phyloP scores from a whole-genome alignment of 1,284 basidiomycete species.

The Leccinum insolens region DNA sequence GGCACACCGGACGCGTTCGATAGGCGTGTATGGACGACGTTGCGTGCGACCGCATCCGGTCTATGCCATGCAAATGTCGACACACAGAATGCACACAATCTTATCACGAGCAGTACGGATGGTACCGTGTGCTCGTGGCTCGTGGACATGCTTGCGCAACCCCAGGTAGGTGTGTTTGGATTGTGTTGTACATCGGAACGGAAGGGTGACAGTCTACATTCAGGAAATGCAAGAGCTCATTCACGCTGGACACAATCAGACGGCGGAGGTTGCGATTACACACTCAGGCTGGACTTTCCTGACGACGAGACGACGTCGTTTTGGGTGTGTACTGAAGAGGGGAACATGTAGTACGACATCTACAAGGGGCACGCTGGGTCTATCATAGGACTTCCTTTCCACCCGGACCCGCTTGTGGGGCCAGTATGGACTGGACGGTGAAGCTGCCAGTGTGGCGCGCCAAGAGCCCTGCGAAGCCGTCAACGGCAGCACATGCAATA shows the following conservation, averaged over 20 bases:
- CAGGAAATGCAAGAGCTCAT: constrained; percentile 90
- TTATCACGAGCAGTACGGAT: constrained; percentile 95
- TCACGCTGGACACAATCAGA: constrained; percentile 89
- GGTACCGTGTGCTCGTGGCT: constrained; percentile 98
- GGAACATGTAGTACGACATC: constrained; percentile 89
- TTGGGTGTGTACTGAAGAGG: constrained; percentile 97
- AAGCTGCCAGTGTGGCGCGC: constrained; percentile 81
- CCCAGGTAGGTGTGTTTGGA: constrained; percentile 62
- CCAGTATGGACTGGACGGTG: constrained; percentile 96
- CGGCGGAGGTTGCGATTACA: constrained; percentile 94
- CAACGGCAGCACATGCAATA: constrained; percentile 64
- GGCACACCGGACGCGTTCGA: no score
- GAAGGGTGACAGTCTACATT: constrained; percentile 7
- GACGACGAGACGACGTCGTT: constrained; percentile 95
- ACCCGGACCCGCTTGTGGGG: constrained; percentile 79
- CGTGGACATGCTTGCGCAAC: constrained; percentile 97
- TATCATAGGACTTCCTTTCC: constrained; percentile 93
- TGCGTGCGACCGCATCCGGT: constrained; percentile 65
- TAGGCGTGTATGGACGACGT: no score
- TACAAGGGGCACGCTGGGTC: constrained; percentile 94
- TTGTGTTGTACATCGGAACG: not conserved
- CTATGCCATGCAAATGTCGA: constrained; percentile 97
- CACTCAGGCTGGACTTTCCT: constrained; percentile 77
- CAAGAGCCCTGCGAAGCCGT: constrained; percentile 57
- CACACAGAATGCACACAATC: constrained; percentile 96